These are phyloP conservation scores for Cyberlindnera nakhonratchasimensis DNA, from an alignment of 805 yeast species.

Conservation along the genomic window DNA sequence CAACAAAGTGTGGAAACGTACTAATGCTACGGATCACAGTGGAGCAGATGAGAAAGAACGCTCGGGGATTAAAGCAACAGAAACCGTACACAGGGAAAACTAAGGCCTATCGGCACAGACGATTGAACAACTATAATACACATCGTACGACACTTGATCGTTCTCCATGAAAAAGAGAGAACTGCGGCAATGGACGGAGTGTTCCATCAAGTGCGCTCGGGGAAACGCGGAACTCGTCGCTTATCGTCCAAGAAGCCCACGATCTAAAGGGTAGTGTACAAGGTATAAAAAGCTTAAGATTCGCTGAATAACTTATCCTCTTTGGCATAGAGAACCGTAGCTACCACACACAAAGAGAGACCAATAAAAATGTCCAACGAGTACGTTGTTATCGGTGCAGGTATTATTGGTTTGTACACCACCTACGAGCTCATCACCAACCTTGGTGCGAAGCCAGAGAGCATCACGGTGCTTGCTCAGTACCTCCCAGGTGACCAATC, in stretches of 20 bases:
- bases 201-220: neutral
- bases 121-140: no score
- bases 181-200: no score
- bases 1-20: no score
- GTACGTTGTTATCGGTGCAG: constrained; percentile 46
- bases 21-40: no score
- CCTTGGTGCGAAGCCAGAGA: constrained; percentile 35
- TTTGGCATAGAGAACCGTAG: no score
- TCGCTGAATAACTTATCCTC: no score
- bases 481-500: constrained; percentile 78
- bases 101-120: no score
- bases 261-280: neutral
- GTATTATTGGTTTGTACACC: constrained; percentile 67
- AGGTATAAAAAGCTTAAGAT: neutral
- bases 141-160: no score
- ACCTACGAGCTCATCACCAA: constrained; percentile 45
- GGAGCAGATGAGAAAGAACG: constrained; percentile 24
- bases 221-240: constrained; percentile 1
- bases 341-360: no score
- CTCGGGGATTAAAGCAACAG: no score
- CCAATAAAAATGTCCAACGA: constrained; percentile 9
- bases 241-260: neutral
- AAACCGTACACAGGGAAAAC: no score
- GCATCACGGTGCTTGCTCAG: constrained; percentile 59
- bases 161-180: no score